phyloP scores from a whole-genome alignment of 352 stramenopile species.

The Pythium aristosporum region DNA sequence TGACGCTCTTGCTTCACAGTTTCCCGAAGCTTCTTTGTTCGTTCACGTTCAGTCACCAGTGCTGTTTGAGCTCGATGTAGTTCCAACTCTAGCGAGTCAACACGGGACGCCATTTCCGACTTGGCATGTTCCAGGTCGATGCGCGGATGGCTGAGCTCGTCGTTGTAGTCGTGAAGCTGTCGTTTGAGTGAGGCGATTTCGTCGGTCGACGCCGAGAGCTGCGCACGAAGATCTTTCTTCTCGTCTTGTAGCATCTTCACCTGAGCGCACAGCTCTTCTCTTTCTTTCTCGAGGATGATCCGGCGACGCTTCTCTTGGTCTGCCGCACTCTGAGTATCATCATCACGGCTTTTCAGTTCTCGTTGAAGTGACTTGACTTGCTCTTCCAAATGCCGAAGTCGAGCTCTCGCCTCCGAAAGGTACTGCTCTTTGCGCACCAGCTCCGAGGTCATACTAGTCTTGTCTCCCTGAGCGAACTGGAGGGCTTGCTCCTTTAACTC shows the following conservation, averaged over 20 bases:
- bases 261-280: slow-evolving; percentile 16
- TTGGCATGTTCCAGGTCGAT: slow-evolving; percentile 19
- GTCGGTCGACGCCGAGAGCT: slow-evolving; percentile 18
- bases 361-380: slow-evolving; percentile 23
- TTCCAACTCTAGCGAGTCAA: slow-evolving; percentile 24
- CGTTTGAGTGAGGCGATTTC: slow-evolving; percentile 22
- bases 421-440: slow-evolving; percentile 27
- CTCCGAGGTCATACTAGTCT: slow-evolving; percentile 22
- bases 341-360: slow-evolving; percentile 20
- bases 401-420: slow-evolving; percentile 17
- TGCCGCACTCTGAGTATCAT: slow-evolving; percentile 1
- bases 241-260: slow-evolving; percentile 18
- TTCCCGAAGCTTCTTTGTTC: slow-evolving; percentile 25
- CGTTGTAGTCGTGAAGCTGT: slow-evolving; percentile 13
- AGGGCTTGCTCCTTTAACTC: slow-evolving; percentile 24
- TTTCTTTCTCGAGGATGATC: slow-evolving; percentile 12
- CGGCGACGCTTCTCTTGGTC: slow-evolving; percentile 17
- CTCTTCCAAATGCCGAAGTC: slow-evolving; percentile 26
- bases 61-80: slow-evolving; percentile 24
- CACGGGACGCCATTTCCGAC: slow-evolving; percentile 20
- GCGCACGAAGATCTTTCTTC: slow-evolving; percentile 13
- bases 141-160: slow-evolving; percentile 9
- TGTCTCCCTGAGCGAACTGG: slow-evolving; percentile 27
- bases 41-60: slow-evolving; percentile 26
- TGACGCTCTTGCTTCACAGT: slow-evolving; percentile 19